Evolutionary conservation across 805 yeast species (phyloP), one percentile per base, ranked within the genome.

Genomic region (Komagataella ulmi): DNA sequence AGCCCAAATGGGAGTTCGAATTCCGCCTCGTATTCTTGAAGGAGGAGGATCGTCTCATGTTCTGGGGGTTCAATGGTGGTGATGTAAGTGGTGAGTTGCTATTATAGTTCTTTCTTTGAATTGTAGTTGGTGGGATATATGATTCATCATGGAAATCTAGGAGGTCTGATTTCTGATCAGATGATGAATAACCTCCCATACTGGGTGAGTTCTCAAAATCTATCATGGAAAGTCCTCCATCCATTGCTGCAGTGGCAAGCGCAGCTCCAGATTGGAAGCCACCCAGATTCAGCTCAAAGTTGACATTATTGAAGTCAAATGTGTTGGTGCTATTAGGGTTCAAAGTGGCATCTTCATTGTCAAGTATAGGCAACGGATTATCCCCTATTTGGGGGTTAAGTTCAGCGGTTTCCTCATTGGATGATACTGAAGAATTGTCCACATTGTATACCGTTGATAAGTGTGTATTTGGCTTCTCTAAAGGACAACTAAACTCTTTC

Each of bases 191-290:
- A 14, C 40, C 40, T 30, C 40, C 40, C 40, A 30, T 30, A 30
- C 40, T 30, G 12, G 40, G 40, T 8, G 40, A 30, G 40, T 30
- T 30, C 8, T 63, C 65, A 49, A 64, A 61, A 48, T 63, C 66
- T 7, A 61, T 58, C 65, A 61, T 61, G 18, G 60, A 57, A 30
- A 61, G 52, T 2, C 60, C 59, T 6, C 66, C 66, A 47, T 62
- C 59, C 58, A 64, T 55, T 3, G 65, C 63, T 7, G 62, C 62
- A 3, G 67, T 56, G 6, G 65, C 65, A 14, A 64, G 49, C 10
- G 59, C 62, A 7, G 65, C 63, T 18, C 65, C 68, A 2, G 68
- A 64, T 21, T 58, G 59, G 52, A 64, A 65, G 3, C 62, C 62
- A 3, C 63, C 65, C 18, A 66, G 51, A 50, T 56, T 57, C 18